These are phyloP conservation scores for Podaxis sp. DNA, from an alignment of 768 basidiomycete species.

Conservation along the genomic window DNA sequence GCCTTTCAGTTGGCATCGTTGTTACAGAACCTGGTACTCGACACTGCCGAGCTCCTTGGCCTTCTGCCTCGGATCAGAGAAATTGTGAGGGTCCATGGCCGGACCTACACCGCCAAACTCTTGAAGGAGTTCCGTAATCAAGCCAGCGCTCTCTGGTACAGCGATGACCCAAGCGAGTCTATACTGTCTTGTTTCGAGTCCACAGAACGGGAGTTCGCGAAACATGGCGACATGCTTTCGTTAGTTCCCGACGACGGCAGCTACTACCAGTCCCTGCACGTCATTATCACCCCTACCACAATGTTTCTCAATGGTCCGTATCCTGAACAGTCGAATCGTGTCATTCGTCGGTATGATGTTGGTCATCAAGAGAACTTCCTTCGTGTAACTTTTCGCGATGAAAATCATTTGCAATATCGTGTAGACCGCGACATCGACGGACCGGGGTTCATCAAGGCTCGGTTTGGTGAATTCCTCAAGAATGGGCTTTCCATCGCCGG, in stretches of 20 bases:
- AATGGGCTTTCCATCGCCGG: constrained; percentile 55
- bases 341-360: constrained; percentile 17
- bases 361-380: constrained; percentile 19
- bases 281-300: constrained; percentile 21
- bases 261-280: constrained; percentile 30
- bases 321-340: constrained; percentile 21
- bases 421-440: constrained; percentile 24
- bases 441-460: constrained; percentile 42
- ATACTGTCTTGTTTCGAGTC: constrained; percentile 32
- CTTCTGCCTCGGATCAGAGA: constrained; percentile 36
- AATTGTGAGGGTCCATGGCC: constrained; percentile 30
- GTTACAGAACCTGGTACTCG: constrained; percentile 39
- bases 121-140: constrained; percentile 38
- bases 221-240: constrained; percentile 22
- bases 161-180: constrained; percentile 26
- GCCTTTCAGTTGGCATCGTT: constrained; percentile 60
- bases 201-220: constrained; percentile 26
- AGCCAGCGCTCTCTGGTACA: constrained; percentile 26
- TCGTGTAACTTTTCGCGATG: constrained; percentile 21
- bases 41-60: constrained; percentile 48
- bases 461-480: constrained; percentile 46
- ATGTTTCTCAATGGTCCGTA: constrained; percentile 17
- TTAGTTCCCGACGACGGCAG: constrained; percentile 32
- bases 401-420: constrained; percentile 18
- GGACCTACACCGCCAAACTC: constrained; percentile 36